Base-by-base conservation (phyloP, 2,329 filamentous ascomycete genomes). In the Mycosphaerelloides madeirae region DNA sequence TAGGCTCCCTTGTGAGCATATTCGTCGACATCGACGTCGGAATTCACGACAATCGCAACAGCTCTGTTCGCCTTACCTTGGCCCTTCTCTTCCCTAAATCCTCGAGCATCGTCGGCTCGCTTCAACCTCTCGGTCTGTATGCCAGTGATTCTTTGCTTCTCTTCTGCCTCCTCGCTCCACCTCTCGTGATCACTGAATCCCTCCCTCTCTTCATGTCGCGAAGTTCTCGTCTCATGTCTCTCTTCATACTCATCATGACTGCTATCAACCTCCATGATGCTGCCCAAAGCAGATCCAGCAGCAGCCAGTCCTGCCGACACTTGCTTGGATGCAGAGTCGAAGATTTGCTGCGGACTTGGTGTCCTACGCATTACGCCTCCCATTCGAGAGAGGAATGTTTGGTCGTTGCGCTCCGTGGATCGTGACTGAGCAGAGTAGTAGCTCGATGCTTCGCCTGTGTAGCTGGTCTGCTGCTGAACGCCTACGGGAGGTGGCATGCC, bases 111-210 rank as follows among this genome's bases (percentile, higher is more conserved):
- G 29, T 53, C 52, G 33, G 38, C 53, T 4, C 58, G 37, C 46
- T 54, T 49, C 35, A 48, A 50, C 33, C 54, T 58, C 38, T 52
- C 59, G 6, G 41, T 44, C 44, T 61, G 56, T 12, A 57, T 54
- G n/a, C 34, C 44, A 1, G 43, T 49, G 43, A 48, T 52, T 41
- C 51, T 49, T 37, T 49, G 49, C 55, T 84, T 80, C 38, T 84
- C 77, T 57, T 87, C 84, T 16, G 84, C 87, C 69, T 96, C 90
- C 65, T 96, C 89, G 12, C 85, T 89, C 91, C 91, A 96, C 41
- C 87, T 82, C 63, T 87, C 85, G 67, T 93, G 87, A 65, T 96
- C 91, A 52, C 63, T 67, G 43, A 68, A 68, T 8, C 61, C 55
- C 16, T 65, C 59, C 7, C 51, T 31, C 13, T 60, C 56, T 11